phyloP scores from a whole-genome alignment of 768 basidiomycete genomes.

The Boletus subcaerulescens region DNA sequence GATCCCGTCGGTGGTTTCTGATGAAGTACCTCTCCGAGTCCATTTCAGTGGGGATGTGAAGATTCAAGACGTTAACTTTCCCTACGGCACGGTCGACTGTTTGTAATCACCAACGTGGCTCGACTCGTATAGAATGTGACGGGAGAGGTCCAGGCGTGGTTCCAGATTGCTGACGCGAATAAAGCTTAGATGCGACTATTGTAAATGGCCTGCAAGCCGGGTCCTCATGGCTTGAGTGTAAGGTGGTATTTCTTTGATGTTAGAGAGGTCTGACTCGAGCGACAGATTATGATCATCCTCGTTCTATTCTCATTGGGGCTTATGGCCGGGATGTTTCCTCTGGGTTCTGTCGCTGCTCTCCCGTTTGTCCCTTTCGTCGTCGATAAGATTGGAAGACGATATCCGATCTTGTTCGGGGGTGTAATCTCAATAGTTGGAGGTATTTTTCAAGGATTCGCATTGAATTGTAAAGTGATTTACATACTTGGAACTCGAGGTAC shows the following conservation, averaged over 20 bases:
- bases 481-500: no score
- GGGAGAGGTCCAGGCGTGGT: no score
- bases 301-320: conserved; percentile 53
- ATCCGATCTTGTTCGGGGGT: conserved; percentile 7
- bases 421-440: conserved; percentile 4
- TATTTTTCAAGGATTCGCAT: conserved; percentile 8
- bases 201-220: conserved; percentile 62
- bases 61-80: no score
- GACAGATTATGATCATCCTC: conserved; percentile 51
- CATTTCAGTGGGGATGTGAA: conserved; percentile 2
- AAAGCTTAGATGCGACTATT: conserved; percentile 43
- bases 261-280: not conserved
- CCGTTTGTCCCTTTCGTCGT: conserved; percentile 32
- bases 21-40: not conserved
- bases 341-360: conserved; percentile 51
- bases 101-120: conserved; percentile 18
- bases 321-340: conserved; percentile 56
- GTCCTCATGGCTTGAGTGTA: conserved; percentile 53
- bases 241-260: conserved; percentile 8
- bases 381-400: conserved; percentile 10
- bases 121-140: no score
- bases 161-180: not conserved
- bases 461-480: no score
- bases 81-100: no score
- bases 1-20: conserved; percentile 5